Conservation (phyloP, 306 rosid genomes). For the Pyrus betulifolia region DNA sequence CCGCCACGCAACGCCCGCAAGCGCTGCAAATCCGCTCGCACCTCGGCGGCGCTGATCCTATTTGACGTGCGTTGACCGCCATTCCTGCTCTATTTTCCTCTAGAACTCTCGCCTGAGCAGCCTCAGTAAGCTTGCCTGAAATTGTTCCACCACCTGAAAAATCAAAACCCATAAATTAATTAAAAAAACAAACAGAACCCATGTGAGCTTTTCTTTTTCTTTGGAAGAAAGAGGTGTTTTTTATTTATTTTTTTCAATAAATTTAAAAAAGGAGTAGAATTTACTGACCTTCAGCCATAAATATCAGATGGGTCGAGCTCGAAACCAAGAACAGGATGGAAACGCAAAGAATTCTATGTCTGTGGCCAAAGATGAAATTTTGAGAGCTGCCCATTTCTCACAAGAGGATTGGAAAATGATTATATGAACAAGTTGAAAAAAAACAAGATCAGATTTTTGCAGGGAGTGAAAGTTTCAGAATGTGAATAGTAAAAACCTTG, state of each 20-base stretch:
- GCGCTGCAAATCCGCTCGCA: conserved; percentile 49
- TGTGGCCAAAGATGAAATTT: conserved; percentile 31
- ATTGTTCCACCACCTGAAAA: conserved; percentile 43
- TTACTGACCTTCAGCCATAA: conserved; percentile 58
- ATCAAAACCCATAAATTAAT: not conserved
- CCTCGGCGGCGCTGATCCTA: conserved; percentile 75
- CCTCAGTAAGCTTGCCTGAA: conserved; percentile 29
- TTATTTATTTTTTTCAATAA: not conserved
- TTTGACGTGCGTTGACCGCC: conserved; percentile 16
- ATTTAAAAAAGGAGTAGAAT: not conserved
- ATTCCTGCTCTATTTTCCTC: conserved; percentile 14
- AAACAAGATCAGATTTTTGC: not conserved
- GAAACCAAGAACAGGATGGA: conserved; percentile 34
- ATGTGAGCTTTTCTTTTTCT: not conserved
- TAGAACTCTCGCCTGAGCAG: conserved; percentile 25
- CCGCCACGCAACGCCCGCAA: conserved; percentile 71
- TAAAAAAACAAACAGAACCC: not conserved
- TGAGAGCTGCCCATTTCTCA: conserved; percentile 46
- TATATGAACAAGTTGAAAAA: not conserved
- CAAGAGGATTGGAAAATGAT: not conserved
- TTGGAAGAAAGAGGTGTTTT: not conserved
- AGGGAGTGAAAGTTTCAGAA: not conserved
- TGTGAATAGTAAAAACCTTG: conserved; percentile 11
- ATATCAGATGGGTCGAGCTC: conserved; percentile 15
- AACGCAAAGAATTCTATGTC: conserved; percentile 29